A percentile compares a stretch with the other conserved stretches of the same genome.
Conservation (phyloP, 2,329 filamentous ascomycete genomes). For the Setomelanomma holmii region DNA sequence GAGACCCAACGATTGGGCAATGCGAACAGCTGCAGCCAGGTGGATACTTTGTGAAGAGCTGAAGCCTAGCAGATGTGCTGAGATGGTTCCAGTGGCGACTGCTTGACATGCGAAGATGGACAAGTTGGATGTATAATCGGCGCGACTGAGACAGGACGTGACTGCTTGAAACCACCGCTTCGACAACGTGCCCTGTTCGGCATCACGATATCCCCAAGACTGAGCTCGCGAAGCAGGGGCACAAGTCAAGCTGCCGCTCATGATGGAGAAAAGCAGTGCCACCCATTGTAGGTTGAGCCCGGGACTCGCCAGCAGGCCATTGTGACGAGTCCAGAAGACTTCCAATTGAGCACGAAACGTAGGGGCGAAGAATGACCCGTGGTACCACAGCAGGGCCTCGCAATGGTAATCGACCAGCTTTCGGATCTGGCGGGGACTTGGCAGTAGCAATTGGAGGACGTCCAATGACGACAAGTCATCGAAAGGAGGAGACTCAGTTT, state of each 20-base stretch:
- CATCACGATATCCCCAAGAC: conserved; percentile 52
- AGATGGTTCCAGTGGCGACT: conserved; percentile 54
- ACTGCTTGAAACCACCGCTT: conserved; percentile 54
- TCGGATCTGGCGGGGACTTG: conserved; percentile 14
- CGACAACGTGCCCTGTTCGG: conserved; percentile 48
- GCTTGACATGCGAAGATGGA: conserved; percentile 51
- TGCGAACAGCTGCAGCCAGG: conserved; percentile 53
- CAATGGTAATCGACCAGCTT: conserved; percentile 43
- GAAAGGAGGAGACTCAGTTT: not conserved
- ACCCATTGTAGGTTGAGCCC: conserved; percentile 9
- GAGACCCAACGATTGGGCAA: conserved; percentile 55
- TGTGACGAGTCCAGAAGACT: conserved; percentile 41
- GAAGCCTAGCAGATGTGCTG: conserved; percentile 54
- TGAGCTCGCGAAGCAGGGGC: conserved; percentile 16
- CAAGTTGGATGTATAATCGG: conserved; percentile 48
- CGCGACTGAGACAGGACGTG: conserved; percentile 51
- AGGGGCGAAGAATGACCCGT: conserved; percentile 43
- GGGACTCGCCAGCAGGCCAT: conserved; percentile 40
- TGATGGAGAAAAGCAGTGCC: not conserved
- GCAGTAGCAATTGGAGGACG: conserved; percentile 41
- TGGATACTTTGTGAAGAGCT: conserved; percentile 54
- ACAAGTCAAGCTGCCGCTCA: not conserved
- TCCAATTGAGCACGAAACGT: conserved; percentile 48
- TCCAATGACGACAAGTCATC: not conserved
- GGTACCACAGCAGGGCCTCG: conserved; percentile 46